phyloP scores from a whole-genome alignment of 2,329 filamentous ascomycete species.

The Neopestalotiopsis clavispora region DNA sequence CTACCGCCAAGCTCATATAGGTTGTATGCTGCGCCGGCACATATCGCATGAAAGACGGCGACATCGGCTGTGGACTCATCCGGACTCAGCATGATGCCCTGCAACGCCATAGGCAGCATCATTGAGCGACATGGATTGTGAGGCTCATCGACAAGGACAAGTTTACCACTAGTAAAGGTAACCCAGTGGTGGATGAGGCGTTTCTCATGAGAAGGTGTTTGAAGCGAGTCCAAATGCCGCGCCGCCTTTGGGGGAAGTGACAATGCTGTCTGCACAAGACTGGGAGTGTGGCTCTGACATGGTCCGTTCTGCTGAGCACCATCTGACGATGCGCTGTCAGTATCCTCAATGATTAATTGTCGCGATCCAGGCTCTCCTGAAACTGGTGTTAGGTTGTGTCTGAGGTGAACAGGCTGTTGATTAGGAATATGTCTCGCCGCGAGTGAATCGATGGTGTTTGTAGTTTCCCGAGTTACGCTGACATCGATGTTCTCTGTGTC shows the following conservation, averaged over 20 bases:
- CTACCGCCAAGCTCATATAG: slow-evolving; percentile 43
- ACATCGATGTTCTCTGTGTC: background rate
- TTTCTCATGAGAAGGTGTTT: slow-evolving; percentile 25
- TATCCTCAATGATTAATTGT: background rate
- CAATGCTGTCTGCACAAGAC: background rate
- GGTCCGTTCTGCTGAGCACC: background rate
- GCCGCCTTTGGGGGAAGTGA: slow-evolving; percentile 12
- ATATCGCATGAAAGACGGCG: slow-evolving; percentile 30
- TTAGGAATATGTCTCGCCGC: background rate
- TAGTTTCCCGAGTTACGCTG: background rate
- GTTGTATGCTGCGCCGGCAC: slow-evolving; percentile 45
- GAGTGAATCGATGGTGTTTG: background rate
- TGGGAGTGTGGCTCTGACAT: background rate
- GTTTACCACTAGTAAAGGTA: slow-evolving; percentile 30
- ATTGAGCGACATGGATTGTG: slow-evolving; percentile 31
- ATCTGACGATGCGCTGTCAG: background rate
- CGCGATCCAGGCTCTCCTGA: background rate
- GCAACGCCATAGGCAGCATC: slow-evolving; percentile 32
- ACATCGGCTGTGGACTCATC: slow-evolving; percentile 27
- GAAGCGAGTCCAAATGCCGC: slow-evolving; percentile 26
- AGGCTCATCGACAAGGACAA: slow-evolving; percentile 30
- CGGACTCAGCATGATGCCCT: slow-evolving; percentile 24
- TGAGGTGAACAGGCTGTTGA: background rate
- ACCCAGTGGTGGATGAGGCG: slow-evolving; percentile 33
- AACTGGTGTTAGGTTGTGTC: background rate